Evolutionary conservation across 2,329 filamentous ascomycete species (phyloP).

Genomic region (Botrytis deweyae): DNA sequence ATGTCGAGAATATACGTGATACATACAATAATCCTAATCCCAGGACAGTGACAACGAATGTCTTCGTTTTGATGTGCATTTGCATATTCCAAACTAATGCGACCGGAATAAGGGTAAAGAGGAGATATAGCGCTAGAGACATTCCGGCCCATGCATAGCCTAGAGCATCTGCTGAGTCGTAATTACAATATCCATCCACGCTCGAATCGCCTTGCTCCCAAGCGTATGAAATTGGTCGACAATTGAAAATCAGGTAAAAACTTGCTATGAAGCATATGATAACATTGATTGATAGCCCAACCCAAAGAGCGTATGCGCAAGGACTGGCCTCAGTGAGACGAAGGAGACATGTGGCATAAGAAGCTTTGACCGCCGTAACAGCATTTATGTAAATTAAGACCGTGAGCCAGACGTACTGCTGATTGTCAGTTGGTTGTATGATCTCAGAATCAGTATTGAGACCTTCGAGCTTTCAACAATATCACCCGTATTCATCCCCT

Average conservation of each 20-base stretch:
- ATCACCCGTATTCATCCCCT: not conserved
- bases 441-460: no score
- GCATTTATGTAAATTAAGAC: conserved; percentile 17
- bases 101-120: conserved; percentile 16
- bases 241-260: conserved; percentile 21
- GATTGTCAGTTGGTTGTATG: not conserved
- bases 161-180: conserved; percentile 15
- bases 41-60: conserved; percentile 8
- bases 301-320: conserved; percentile 17
- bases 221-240: conserved; percentile 16
- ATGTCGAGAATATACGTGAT: no score
- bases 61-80: conserved; percentile 19
- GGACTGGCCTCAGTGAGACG: conserved; percentile 15
- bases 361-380: conserved; percentile 17
- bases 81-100: conserved; percentile 21
- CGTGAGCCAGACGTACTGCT: conserved; percentile 21
- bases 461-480: conserved; percentile 21
- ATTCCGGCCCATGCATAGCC: conserved; percentile 18
- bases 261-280: conserved; percentile 17
- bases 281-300: conserved; percentile 11
- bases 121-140: conserved; percentile 9
- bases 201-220: conserved; percentile 15
- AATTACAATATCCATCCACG: conserved; percentile 15
- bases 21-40: conserved; percentile 21
- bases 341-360: conserved; percentile 20